Percentiles rank a stretch among this genome's conserved stretches.
phyloP scores from a whole-genome alignment of 2,329 filamentous ascomycete genomes.

The Beauveria rudraprayagi region DNA sequence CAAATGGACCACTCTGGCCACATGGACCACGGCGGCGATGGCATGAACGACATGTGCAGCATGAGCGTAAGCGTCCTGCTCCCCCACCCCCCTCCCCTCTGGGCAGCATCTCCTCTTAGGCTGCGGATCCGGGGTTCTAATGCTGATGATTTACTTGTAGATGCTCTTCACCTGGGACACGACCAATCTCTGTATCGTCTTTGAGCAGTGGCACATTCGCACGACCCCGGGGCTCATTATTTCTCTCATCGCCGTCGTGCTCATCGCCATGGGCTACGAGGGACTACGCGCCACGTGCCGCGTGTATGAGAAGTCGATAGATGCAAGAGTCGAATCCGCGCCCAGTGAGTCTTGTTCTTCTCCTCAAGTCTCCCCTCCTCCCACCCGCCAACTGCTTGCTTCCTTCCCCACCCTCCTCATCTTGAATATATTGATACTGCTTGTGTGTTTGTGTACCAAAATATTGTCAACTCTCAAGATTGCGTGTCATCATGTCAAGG shows the following conservation, averaged over 20 bases:
- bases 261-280: constrained; percentile 88
- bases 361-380: constrained; percentile 6
- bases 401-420: neutral
- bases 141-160: constrained; percentile 33
- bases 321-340: constrained; percentile 38
- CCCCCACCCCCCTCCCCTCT: constrained; percentile 8
- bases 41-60: constrained; percentile 63
- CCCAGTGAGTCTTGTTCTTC: constrained; percentile 40
- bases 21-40: constrained; percentile 39
- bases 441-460: neutral
- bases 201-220: constrained; percentile 80
- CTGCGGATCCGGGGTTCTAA: neutral
- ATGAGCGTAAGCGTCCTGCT: constrained; percentile 65
- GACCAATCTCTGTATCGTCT: constrained; percentile 90
- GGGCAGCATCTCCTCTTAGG: neutral
- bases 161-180: constrained; percentile 99
- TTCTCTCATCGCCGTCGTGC: constrained; percentile 74
- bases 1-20: constrained; percentile 36
- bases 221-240: constrained; percentile 66
- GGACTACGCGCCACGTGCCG: constrained; percentile 69
- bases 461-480: neutral
- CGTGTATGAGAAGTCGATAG: constrained; percentile 60
- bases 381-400: neutral
- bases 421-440: neutral
- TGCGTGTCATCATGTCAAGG: neutral